These are phyloP conservation scores for Hypoxylon perforatum DNA, from an alignment of 495 filamentous ascomycete species.

Conservation along the genomic window DNA sequence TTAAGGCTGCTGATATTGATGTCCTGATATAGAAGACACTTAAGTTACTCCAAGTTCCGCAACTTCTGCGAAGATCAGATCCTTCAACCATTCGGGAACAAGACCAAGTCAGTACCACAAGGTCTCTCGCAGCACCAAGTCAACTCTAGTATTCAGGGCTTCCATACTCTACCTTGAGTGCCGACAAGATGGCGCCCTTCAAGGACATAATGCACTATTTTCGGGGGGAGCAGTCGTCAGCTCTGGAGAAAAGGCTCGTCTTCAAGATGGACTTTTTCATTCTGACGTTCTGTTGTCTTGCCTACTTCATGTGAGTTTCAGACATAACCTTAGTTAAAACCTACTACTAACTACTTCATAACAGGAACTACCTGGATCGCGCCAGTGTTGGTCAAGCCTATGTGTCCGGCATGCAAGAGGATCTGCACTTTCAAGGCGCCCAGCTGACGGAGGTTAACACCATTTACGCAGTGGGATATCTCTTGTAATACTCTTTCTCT, in stretches of 20 bases:
- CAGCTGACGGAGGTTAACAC: conserved; percentile 61
- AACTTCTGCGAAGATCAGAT: neutral
- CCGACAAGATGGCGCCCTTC: neutral
- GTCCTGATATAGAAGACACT: neutral
- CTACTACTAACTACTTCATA: conserved; percentile 14
- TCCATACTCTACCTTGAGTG: neutral
- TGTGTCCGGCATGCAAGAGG: conserved; percentile 63
- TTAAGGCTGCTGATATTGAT: neutral
- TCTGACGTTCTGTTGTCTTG: conserved; percentile 61
- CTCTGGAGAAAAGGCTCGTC: neutral
- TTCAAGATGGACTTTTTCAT: conserved; percentile 56
- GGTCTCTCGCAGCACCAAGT: neutral
- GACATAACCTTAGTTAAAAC: neutral
- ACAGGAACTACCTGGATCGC: conserved; percentile 44
- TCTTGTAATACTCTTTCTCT: conserved; percentile 23
- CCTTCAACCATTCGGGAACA: neutral
- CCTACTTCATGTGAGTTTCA: conserved; percentile 44
- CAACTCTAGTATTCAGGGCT: neutral
- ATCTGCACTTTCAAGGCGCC: conserved; percentile 57
- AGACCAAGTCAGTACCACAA: neutral
- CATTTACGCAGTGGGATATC: conserved; percentile 47
- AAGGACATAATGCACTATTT: neutral
- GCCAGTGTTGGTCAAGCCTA: conserved; percentile 49
- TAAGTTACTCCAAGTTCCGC: neutral
- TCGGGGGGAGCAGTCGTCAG: neutral